Conservation (phyloP, 768 basidiomycete species). For the Serendipita sp. region DNA sequence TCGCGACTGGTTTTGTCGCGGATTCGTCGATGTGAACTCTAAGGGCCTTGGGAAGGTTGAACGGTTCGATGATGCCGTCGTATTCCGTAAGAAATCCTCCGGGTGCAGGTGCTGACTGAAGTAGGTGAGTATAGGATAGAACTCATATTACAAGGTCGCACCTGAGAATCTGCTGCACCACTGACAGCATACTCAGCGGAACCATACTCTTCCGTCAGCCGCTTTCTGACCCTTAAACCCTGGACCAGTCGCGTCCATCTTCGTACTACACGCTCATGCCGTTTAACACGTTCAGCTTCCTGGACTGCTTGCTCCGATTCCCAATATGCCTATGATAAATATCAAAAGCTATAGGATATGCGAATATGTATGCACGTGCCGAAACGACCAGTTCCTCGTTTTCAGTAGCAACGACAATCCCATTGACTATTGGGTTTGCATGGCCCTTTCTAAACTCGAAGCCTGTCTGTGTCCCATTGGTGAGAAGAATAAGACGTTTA, state of each 20-base stretch:
- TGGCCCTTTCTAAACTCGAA: slow-evolving; percentile 93
- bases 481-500: slow-evolving; percentile 1
- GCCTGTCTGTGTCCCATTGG: slow-evolving; percentile 42
- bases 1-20: no score
- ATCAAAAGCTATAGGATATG: slow-evolving; percentile 6
- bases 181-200: neutral
- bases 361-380: slow-evolving; percentile 27
- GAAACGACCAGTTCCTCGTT: slow-evolving; percentile 59
- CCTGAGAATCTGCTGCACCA: neutral
- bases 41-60: slow-evolving; percentile 39
- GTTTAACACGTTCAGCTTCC: slow-evolving; percentile 59
- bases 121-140: neutral
- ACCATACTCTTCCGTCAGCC: slow-evolving; percentile 63
- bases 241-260: slow-evolving; percentile 79
- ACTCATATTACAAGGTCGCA: neutral
- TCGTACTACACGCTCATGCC: slow-evolving; percentile 65
- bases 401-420: slow-evolving; percentile 74
- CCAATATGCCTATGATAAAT: slow-evolving; percentile 53
- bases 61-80: slow-evolving; percentile 59
- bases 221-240: slow-evolving; percentile 70
- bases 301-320: slow-evolving; percentile 63
- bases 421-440: slow-evolving; percentile 70
- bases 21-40: neutral
- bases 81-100: slow-evolving; percentile 55
- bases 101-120: slow-evolving; percentile 13